Base-by-base conservation (phyloP, 768 basidiomycete genomes). In the Rhizopogon roseolus region DNA sequence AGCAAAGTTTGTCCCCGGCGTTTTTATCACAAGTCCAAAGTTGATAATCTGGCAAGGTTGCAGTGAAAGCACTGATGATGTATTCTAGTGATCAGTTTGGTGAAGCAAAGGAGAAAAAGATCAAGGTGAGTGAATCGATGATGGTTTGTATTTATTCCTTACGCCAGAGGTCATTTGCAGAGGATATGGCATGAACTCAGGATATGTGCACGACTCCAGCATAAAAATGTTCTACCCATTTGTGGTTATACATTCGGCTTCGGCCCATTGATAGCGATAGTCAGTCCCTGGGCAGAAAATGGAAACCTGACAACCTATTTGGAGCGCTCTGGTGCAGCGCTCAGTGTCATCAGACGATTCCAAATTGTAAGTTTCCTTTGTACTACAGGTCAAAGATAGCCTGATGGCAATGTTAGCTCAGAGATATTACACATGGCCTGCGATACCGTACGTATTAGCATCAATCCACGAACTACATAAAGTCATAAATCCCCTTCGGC, bases 261-360 rank as follows among this genome's bases (percentile, higher is more conserved):
- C 39, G 67, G 71, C n/a, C 57, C 53, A 40, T 61, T 66, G 19
- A 52, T 57, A 4, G 67, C 70, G 7, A 62, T 72, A 63, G 68
- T 73, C 42, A 70, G 62, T 43, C 70, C 68, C 3, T 71, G 70
- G 70, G 25, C 68, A n/a, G 67, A 67, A 45, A 64, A 64, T 11
- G 71, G 71, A 14, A 59, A 59, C 1, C 42, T 71, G 6, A 59
- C 53, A 1, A 50, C 28, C 39, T 65, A 66, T 51, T 58, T 72
- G 13, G 56, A 62, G 4, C 32, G 6, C 32, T 13, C 55, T 7
- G 51, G 45, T 27, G 50, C 54, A 27, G 53, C 13, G 9, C 50
- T 64, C 7, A 22, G 22, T 22, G 2, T 57, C 1, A 10, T 41
- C 6, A 43, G 41, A 6, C 50, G 55, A 16, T 27, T 64, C 17